These are phyloP conservation scores for Chamaecyparis obtusa DNA, from an alignment of 75 land plant genomes.

Conservation along the genomic window DNA sequence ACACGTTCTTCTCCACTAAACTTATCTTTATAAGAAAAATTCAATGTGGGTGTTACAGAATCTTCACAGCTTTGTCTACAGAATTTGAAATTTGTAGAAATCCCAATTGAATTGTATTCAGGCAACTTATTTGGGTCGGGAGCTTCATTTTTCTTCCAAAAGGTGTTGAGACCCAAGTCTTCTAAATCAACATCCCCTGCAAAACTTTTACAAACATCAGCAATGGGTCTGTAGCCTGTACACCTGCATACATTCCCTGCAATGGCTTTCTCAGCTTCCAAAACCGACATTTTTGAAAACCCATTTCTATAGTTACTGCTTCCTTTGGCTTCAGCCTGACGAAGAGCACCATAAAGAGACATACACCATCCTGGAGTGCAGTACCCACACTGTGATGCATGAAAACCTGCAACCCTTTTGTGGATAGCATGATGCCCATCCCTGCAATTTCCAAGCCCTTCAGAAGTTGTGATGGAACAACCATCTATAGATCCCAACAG, in stretches of 20 bases:
- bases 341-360: slow-evolving; percentile 58
- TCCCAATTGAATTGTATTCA: slow-evolving; percentile 13
- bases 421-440: slow-evolving; percentile 77
- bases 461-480: slow-evolving; percentile 82
- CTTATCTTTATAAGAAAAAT: neutral
- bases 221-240: slow-evolving; percentile 84
- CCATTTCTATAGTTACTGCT: slow-evolving; percentile 31
- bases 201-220: slow-evolving; percentile 81
- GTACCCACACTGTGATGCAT: slow-evolving; percentile 90
- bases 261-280: slow-evolving; percentile 62
- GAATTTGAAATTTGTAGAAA: slow-evolving; percentile 19
- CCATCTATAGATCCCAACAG: slow-evolving; percentile 66
- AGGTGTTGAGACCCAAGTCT: slow-evolving; percentile 74
- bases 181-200: slow-evolving; percentile 83
- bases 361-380: slow-evolving; percentile 87
- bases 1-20: neutral
- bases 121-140: slow-evolving; percentile 43
- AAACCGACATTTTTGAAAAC: slow-evolving; percentile 50
- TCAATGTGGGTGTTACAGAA: slow-evolving; percentile 10
- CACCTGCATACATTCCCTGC: slow-evolving; percentile 82
- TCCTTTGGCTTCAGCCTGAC: slow-evolving; percentile 40
- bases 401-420: slow-evolving; percentile 70
- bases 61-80: neutral
- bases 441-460: slow-evolving; percentile 70
- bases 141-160: slow-evolving; percentile 45